Evolutionary conservation across 2,329 filamentous ascomycete genomes (phyloP), one percentile per base, ranked within the genome.

Genomic region (Stagonosporopsis tanaceti): DNA sequence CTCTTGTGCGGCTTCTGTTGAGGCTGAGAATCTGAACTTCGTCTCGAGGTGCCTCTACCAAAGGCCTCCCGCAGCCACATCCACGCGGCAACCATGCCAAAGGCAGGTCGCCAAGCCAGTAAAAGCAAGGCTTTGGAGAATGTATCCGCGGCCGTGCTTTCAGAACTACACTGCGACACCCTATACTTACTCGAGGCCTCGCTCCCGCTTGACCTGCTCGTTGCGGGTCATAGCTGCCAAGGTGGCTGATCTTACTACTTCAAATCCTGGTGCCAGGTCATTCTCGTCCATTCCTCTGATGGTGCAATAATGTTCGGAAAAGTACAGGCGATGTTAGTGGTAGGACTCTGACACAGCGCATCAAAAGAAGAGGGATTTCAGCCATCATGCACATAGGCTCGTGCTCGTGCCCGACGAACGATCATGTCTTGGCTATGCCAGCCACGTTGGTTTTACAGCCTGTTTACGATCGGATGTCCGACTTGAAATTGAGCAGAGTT

Each of bases 91-190:
- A 30, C 39, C 48, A 42, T 27, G 52, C 44, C 24, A 11, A 38
- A 48, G 14, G 24, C 15, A 44, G 45, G 7, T 40, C 22, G 54
- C 54, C 48, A 53, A 57, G 48, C 17, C 22, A 22, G 20, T 24
- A 17, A 27, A 15, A 34, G 53, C 47, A 8, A 46, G 35, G 40
- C 24, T n/a, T 15, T 57, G 39, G 44, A 53, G 44, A 48, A 45
- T 9, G 48, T 53, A 53, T 57, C 54, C 54, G 54, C 54, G 54
- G 54, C 54, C 48, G 54, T 53, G 54, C 54, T 39, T 24, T 6
- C 7, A 34, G 5, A 8, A 35, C 25, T 39, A 24, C 11, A 27
- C 39, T 4, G 15, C 8, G 3, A 48, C 5, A 28, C 32, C 34
- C 39, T 39, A 38, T 48, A n/a, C 3, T 22, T 22, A 22, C 32